Conservation (phyloP, 2,329 filamentous ascomycete species). For the Intubia oerlemansii region DNA sequence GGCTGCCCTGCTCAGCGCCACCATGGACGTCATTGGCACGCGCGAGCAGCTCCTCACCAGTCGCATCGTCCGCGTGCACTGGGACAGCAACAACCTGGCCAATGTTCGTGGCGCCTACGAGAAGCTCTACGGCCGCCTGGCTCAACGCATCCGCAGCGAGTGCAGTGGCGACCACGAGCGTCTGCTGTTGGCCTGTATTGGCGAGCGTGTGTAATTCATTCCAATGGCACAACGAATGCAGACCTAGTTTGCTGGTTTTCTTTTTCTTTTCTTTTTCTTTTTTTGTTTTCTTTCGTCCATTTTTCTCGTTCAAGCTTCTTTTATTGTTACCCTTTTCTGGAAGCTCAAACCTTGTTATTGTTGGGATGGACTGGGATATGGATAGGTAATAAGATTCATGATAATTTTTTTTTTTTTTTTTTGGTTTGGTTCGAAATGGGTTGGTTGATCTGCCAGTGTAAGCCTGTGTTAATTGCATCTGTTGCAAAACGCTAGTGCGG, state of each 20-base stretch:
- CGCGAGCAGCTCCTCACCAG: conserved; percentile 63
- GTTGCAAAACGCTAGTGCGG: too few species aligned
- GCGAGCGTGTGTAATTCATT: conserved; percentile 19
- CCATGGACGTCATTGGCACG: conserved; percentile 74
- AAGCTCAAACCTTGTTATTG: too few species aligned
- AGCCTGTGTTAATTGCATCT: too few species aligned
- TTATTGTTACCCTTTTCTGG: not conserved
- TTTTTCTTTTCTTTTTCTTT: not conserved
- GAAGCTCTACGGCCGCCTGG: conserved; percentile 45
- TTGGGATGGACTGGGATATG: too few species aligned
- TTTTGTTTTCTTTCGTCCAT: not conserved
- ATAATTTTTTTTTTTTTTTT: too few species aligned
- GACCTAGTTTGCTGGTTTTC: not conserved
- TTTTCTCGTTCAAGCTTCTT: not conserved
- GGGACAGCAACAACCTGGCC: conserved; percentile 54
- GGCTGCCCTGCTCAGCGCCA: conserved; percentile 59
- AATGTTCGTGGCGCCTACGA: conserved; percentile 63
- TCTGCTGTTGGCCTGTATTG: conserved; percentile 50
- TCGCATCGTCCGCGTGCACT: conserved; percentile 63
- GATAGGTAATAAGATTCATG: too few species aligned
- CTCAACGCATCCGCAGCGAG: conserved; percentile 54
- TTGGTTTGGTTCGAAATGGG: too few species aligned
- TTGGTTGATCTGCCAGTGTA: too few species aligned
- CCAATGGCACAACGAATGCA: not conserved
- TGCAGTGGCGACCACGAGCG: conserved; percentile 67